Conservation (phyloP, 23 red algal genomes). For the Agarophyton chilense region DNA sequence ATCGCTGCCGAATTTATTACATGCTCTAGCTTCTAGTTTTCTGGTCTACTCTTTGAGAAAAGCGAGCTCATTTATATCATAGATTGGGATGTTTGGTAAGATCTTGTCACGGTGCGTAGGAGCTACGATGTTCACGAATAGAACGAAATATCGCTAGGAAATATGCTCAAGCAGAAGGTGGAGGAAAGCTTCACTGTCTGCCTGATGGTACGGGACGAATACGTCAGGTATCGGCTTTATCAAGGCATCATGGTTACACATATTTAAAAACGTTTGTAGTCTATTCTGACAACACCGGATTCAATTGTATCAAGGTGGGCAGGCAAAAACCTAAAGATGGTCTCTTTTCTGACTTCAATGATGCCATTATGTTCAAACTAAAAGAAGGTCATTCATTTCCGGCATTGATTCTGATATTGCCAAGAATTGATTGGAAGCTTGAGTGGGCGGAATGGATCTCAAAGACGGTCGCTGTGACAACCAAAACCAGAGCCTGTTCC, state of each 20-base stretch:
- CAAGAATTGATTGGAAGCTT: conserved; percentile 70
- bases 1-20: conserved; percentile 14
- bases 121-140: conserved; percentile 44
- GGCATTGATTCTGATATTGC: conserved; percentile 25
- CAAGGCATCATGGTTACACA: conserved; percentile 76
- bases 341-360: conserved; percentile 57
- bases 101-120: conserved; percentile 69
- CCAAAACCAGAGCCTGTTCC: conserved; percentile 60
- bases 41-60: conserved; percentile 3
- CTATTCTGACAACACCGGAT: conserved; percentile 51
- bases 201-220: conserved; percentile 83
- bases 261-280: conserved; percentile 62
- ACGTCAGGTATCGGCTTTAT: conserved; percentile 50
- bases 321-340: conserved; percentile 67
- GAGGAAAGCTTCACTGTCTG: conserved; percentile 65
- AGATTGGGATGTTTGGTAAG: conserved; percentile 73
- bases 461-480: conserved; percentile 82
- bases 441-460: conserved; percentile 78
- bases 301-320: conserved; percentile 67
- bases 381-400: conserved; percentile 58
- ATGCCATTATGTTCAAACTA: conserved; percentile 69
- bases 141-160: conserved; percentile 41
- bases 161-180: conserved; percentile 73
- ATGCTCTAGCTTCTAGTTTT: background rate
- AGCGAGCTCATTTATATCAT: conserved; percentile 78